phyloP scores from a whole-genome alignment of 2,329 filamentous ascomycete species.

The Trichoderma arundinaceum region DNA sequence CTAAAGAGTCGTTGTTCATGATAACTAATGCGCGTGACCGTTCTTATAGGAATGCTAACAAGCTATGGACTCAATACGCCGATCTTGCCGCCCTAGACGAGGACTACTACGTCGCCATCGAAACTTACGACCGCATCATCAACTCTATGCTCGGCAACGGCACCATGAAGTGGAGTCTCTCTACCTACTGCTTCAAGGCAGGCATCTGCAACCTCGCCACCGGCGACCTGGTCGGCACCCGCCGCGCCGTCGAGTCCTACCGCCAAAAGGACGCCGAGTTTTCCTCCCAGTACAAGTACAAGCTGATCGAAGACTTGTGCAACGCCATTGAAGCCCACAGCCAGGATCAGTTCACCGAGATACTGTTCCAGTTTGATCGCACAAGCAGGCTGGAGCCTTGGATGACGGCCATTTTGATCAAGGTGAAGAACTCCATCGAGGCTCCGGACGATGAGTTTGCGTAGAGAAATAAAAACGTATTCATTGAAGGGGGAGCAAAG shows the following conservation, averaged over 20 bases:
- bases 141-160: constrained; percentile 82
- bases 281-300: constrained; percentile 75
- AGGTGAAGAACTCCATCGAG: constrained; percentile 84
- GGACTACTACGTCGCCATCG: constrained; percentile 84
- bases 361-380: constrained; percentile 87
- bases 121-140: constrained; percentile 84
- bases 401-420: constrained; percentile 87
- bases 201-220: constrained; percentile 84
- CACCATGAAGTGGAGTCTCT: constrained; percentile 90
- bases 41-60: constrained; percentile 71
- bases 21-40: neutral
- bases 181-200: constrained; percentile 94
- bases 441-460: constrained; percentile 53
- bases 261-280: constrained; percentile 80
- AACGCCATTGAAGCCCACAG: constrained; percentile 78
- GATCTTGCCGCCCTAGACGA: constrained; percentile 81
- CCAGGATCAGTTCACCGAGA: constrained; percentile 82
- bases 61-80: constrained; percentile 89
- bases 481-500: neutral
- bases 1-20: neutral
- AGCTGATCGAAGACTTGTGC: constrained; percentile 77
- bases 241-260: constrained; percentile 82
- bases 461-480: constrained; percentile 34
- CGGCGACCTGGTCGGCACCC: constrained; percentile 76
- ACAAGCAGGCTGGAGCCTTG: constrained; percentile 94